Percentiles rank a stretch among this genome's conserved stretches.
Conservation (phyloP, 2,329 filamentous ascomycete genomes). For the Aspergillus sp. region DNA sequence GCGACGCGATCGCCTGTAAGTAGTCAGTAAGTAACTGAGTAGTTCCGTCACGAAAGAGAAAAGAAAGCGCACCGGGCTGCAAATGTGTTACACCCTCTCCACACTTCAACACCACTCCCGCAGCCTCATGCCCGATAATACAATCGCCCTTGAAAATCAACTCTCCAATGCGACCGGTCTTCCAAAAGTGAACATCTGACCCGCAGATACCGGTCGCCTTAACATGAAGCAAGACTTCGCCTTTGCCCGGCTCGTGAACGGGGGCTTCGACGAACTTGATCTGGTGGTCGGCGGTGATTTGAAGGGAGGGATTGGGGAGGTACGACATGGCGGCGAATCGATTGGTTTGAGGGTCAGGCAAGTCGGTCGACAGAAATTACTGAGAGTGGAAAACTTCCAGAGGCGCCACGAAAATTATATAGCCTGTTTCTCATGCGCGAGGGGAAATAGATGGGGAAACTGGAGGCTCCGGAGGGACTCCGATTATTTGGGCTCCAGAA, state of each 20-base stretch:
- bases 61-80: constrained; percentile 43
- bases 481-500: neutral
- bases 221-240: constrained; percentile 64
- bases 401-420: neutral
- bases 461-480: constrained; percentile 9
- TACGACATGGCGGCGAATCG: constrained; percentile 10
- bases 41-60: neutral
- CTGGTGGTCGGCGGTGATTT: constrained; percentile 64
- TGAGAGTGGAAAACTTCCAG: constrained; percentile 8
- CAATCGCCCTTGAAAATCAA: constrained; percentile 66
- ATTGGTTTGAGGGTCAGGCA: neutral
- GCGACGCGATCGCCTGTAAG: constrained; percentile 64
- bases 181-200: constrained; percentile 73
- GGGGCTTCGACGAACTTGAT: constrained; percentile 63
- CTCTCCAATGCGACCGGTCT: constrained; percentile 65
- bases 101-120: constrained; percentile 62
- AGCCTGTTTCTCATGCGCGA: neutral
- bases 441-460: neutral
- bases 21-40: neutral
- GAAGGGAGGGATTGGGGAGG: constrained; percentile 59
- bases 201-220: constrained; percentile 69
- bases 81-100: constrained; percentile 60
- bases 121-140: constrained; percentile 68
- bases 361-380: neutral
- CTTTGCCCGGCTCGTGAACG: constrained; percentile 57